phyloP scores from a whole-genome alignment of 2,329 filamentous ascomycete species.

The Cytospora piceicola region DNA sequence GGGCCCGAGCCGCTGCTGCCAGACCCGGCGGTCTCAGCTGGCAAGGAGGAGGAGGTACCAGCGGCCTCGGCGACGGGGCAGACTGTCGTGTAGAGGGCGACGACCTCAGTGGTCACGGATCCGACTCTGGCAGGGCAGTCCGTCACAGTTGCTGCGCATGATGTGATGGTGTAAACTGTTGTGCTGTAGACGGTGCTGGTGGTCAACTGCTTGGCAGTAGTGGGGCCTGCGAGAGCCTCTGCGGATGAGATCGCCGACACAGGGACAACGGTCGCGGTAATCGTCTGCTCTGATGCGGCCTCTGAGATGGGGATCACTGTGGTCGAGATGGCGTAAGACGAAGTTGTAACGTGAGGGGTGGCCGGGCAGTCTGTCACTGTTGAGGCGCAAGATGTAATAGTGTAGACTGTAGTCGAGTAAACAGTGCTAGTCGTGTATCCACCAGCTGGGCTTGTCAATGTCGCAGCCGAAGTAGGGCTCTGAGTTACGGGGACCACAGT shows the following conservation, averaged over 20 bases:
- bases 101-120: slow-evolving; percentile 45
- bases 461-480: slow-evolving; percentile 47
- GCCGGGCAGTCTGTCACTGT: slow-evolving; percentile 47
- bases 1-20: slow-evolving; percentile 5
- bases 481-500: slow-evolving; percentile 51
- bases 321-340: slow-evolving; percentile 42
- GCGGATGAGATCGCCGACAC: slow-evolving; percentile 6
- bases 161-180: slow-evolving; percentile 57
- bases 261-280: slow-evolving; percentile 54
- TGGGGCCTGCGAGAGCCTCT: slow-evolving; percentile 2
- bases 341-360: slow-evolving; percentile 50
- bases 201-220: slow-evolving; percentile 28
- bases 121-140: slow-evolving; percentile 43
- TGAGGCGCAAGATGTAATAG: slow-evolving; percentile 60
- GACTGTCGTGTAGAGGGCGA: slow-evolving; percentile 51
- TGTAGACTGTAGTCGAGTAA: slow-evolving; percentile 50
- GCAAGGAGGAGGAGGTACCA: slow-evolving; percentile 1
- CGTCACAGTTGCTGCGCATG: slow-evolving; percentile 51
- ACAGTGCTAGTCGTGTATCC: slow-evolving; percentile 43
- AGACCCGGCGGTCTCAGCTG: slow-evolving; percentile 12
- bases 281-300: slow-evolving; percentile 50
- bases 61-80: slow-evolving; percentile 41
- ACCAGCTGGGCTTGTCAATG: neutral
- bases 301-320: slow-evolving; percentile 51
- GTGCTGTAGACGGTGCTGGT: slow-evolving; percentile 48